phyloP scores from a whole-genome alignment of 176 grass and related monocot species.

The Zoysia japonica region DNA sequence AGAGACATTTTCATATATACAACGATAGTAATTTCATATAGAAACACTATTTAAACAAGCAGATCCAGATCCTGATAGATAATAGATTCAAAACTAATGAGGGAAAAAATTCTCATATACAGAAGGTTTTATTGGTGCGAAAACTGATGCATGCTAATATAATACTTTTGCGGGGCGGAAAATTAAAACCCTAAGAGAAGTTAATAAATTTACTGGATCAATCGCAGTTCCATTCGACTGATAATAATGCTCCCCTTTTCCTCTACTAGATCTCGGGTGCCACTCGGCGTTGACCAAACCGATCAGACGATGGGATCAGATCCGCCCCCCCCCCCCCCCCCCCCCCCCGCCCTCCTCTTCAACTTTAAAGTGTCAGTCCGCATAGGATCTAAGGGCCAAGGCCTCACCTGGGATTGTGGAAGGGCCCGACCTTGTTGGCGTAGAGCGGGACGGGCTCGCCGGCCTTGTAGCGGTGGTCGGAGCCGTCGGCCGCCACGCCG shows the following conservation, averaged over 20 bases:
- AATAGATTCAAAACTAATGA: not conserved
- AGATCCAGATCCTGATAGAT: slow-evolving; percentile 27
- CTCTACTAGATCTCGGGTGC: slow-evolving; percentile 20
- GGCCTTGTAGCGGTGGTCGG: slow-evolving; percentile 82
- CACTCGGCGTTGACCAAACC: not conserved
- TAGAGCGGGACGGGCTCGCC: slow-evolving; percentile 77
- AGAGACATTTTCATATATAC: slow-evolving; percentile 6
- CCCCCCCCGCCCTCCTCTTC: not conserved
- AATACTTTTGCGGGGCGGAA: not conserved
- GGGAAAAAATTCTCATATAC: no score
- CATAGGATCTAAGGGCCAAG: slow-evolving; percentile 22
- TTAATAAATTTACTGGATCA: not conserved
- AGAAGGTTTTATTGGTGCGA: not conserved
- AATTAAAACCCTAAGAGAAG: slow-evolving; percentile 6
- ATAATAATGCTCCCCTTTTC: not conserved
- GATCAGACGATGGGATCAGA: slow-evolving; percentile 25
- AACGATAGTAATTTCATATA: not conserved
- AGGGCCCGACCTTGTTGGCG: slow-evolving; percentile 94
- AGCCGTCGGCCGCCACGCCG: slow-evolving; percentile 72
- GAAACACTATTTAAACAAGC: not conserved
- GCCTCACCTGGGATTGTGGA: slow-evolving; percentile 93
- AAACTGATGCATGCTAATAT: not conserved
- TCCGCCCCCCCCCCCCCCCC: not conserved
- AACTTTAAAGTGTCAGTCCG: not conserved
- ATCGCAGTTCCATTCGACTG: slow-evolving; percentile 4